A percentile compares a stretch with the other conserved stretches of the same genome.
Evolutionary conservation across 2,329 filamentous ascomycete genomes (phyloP).

Genomic region (Claviceps spartinae): DNA sequence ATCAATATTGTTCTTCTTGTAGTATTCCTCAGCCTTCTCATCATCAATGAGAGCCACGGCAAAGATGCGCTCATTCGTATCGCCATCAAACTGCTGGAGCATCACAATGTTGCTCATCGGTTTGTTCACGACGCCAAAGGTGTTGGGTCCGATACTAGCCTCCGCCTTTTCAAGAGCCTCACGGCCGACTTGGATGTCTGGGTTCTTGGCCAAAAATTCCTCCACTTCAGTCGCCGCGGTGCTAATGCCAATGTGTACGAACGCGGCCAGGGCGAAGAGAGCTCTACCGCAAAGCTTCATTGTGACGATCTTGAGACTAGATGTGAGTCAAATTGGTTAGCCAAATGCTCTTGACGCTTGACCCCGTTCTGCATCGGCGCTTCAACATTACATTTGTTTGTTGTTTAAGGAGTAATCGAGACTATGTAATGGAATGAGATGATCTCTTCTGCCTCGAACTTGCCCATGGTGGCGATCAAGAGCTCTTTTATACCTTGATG

Average conservation of each 20-base stretch:
- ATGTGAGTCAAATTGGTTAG: too few species aligned
- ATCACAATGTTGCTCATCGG: constrained; percentile 7
- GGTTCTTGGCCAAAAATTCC: constrained; percentile 7
- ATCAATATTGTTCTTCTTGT: constrained; percentile 6
- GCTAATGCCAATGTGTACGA: background rate
- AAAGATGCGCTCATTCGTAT: constrained; percentile 7
- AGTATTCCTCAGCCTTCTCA: constrained; percentile 6
- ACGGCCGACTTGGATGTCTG: constrained; percentile 8
- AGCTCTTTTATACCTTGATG: too few species aligned
- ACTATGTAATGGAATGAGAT: too few species aligned
- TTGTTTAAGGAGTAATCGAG: too few species aligned
- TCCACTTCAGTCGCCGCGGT: background rate
- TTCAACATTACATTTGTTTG: too few species aligned
- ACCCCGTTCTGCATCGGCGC: too few species aligned
- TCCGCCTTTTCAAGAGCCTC: constrained; percentile 5
- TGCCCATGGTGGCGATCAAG: too few species aligned
- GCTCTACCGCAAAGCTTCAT: constrained; percentile 2
- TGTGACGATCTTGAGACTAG: background rate
- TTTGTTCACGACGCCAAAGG: constrained; percentile 9
- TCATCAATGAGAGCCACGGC: constrained; percentile 9
- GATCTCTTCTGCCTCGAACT: too few species aligned
- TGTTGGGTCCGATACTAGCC: constrained; percentile 4
- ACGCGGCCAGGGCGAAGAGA: background rate
- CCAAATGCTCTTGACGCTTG: too few species aligned
- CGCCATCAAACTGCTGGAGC: constrained; percentile 7